phyloP scores from a whole-genome alignment of 768 basidiomycete species.

The Leccinum arenicola region DNA sequence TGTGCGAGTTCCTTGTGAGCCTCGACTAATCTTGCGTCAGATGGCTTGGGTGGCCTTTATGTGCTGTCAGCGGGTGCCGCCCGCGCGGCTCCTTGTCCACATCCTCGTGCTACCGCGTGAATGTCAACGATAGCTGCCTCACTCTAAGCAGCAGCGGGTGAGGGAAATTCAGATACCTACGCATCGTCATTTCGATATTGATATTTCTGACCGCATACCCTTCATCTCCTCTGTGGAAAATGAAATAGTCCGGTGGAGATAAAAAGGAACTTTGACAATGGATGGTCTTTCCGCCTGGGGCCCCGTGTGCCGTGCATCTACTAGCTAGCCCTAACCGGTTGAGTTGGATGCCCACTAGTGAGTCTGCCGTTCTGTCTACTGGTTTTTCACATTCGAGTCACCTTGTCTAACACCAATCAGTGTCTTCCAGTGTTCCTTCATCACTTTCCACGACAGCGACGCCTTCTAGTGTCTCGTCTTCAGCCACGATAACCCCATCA shows the following conservation, averaged over 20 bases:
- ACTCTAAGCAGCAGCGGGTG: not conserved
- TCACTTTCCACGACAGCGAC: not conserved
- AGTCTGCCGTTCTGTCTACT: not conserved
- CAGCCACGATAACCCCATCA: not conserved
- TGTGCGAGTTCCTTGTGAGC: not conserved
- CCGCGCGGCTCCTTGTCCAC: not conserved
- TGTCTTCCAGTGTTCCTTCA: not conserved
- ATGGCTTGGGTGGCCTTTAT: not conserved
- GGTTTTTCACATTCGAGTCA: not conserved
- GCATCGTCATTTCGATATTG: not conserved
- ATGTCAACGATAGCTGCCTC: not conserved
- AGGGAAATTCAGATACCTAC: not conserved
- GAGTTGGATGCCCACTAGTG: not conserved
- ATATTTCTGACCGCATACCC: not conserved
- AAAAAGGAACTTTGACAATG: not conserved
- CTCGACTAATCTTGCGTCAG: not conserved
- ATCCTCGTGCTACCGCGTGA: not conserved
- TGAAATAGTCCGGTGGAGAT: not conserved
- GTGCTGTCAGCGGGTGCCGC: not conserved
- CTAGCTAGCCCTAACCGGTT: not conserved
- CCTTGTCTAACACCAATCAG: not conserved
- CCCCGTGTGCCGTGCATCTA: not conserved
- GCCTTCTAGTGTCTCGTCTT: not conserved
- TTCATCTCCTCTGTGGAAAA: not conserved
- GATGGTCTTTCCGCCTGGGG: not conserved